Evolutionary conservation across 139 green algal species (phyloP).

Genomic region (Microglena sp.): DNA sequence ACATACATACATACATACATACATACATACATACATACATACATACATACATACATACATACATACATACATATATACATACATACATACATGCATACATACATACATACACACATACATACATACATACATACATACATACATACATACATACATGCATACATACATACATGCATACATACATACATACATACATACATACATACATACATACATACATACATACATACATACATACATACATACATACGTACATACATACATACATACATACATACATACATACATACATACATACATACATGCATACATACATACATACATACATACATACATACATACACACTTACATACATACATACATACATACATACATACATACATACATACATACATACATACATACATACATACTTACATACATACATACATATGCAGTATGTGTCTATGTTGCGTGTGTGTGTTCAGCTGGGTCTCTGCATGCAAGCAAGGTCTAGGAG

Average conservation of each 20-base stretch:
- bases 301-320: background rate
- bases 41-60: no score
- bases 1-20: no score
- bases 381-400: constrained; percentile 2
- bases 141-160: background rate
- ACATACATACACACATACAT: no score
- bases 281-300: background rate
- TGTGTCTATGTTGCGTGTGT: no score
- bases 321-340: background rate
- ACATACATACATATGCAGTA: background rate
- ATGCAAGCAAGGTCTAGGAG: no score
- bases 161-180: background rate
- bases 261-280: background rate
- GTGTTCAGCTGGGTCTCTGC: no score
- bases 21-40: no score
- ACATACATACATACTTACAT: background rate
- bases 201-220: background rate
- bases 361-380: background rate
- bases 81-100: no score
- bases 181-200: background rate
- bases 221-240: background rate
- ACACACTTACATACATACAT: no score
- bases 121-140: no score
- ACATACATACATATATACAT: no score
- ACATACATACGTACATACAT: background rate